These are phyloP conservation scores for Nectriaceae sp. DNA, from an alignment of 2,329 filamentous ascomycete species.

Conservation along the genomic window DNA sequence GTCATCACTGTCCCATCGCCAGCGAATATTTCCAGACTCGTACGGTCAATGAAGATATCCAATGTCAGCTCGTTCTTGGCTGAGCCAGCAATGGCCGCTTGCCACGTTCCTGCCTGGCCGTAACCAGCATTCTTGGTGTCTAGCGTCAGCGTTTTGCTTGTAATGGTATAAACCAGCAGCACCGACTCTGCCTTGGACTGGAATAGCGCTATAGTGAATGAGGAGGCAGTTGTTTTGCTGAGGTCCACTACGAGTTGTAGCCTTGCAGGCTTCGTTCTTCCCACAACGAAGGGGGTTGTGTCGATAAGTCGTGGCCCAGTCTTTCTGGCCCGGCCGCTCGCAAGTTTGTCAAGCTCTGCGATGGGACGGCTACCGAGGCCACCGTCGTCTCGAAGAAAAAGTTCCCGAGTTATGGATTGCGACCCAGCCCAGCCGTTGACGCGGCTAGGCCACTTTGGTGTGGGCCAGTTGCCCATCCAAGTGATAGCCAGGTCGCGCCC, in stretches of 20 bases:
- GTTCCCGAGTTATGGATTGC: constrained; percentile 32
- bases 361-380: constrained; percentile 29
- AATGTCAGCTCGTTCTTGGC: constrained; percentile 23
- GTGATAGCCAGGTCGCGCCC: constrained; percentile 29
- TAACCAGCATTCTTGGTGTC: constrained; percentile 33
- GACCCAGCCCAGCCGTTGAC: constrained; percentile 31
- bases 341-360: constrained; percentile 22
- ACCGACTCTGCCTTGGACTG: constrained; percentile 25
- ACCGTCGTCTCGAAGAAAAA: constrained; percentile 30
- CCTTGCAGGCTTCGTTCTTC: constrained; percentile 23
- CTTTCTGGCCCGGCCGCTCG: constrained; percentile 13
- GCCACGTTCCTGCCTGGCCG: constrained; percentile 30
- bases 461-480: constrained; percentile 31
- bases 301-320: constrained; percentile 17
- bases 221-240: constrained; percentile 21
- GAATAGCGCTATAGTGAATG: constrained; percentile 27
- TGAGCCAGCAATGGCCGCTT: constrained; percentile 18
- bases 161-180: constrained; percentile 22
- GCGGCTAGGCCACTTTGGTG: constrained; percentile 27
- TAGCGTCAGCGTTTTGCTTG: constrained; percentile 23
- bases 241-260: constrained; percentile 28
- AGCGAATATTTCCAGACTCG: constrained; percentile 30
- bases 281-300: constrained; percentile 15
- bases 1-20: constrained; percentile 31
- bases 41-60: constrained; percentile 32